These are phyloP conservation scores for Apiotrichum veenhuisii DNA, from an alignment of 1,284 basidiomycete genomes.

Conservation along the genomic window DNA sequence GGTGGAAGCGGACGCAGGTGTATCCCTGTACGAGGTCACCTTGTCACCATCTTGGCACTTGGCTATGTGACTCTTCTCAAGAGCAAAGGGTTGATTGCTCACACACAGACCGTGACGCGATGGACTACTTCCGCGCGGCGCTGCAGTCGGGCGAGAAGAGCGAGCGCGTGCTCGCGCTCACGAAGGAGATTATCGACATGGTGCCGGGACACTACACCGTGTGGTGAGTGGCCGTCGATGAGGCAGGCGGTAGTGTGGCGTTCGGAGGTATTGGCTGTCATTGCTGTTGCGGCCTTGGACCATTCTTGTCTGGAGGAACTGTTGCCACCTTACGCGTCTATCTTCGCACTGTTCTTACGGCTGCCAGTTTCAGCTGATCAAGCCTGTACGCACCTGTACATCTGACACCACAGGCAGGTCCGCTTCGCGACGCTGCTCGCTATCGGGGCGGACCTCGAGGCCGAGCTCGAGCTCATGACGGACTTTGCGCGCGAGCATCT, in stretches of 20 bases:
- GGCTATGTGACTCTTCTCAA: no score
- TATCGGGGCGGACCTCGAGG: slow-evolving; percentile 62
- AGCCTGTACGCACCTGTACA: no score
- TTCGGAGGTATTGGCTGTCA: no score
- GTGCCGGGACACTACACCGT: slow-evolving; percentile 94
- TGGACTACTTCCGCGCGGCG: slow-evolving; percentile 83
- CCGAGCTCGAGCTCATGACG: slow-evolving; percentile 78
- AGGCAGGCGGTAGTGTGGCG: no score
- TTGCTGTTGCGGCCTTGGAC: neutral
- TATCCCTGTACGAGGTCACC: no score
- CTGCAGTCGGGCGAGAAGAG: slow-evolving; percentile 71
- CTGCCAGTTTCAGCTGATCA: no score
- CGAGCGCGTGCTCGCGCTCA: slow-evolving; percentile 73
- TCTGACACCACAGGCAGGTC: slow-evolving; percentile 96
- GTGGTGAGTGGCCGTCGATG: slow-evolving; percentile 60
- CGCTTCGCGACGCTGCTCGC: slow-evolving; percentile 76
- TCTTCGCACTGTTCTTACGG: no score
- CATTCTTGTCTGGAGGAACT: no score
- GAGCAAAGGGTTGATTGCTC: no score
- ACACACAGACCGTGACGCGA: slow-evolving; percentile 76
- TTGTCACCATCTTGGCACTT: no score
- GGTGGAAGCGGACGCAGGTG: no score
- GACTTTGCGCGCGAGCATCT: slow-evolving; percentile 72
- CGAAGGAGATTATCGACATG: slow-evolving; percentile 74
- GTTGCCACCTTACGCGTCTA: no score